These are phyloP conservation scores for Mrakia gelida DNA, from an alignment of 768 basidiomycete genomes.

Conservation along the genomic window DNA sequence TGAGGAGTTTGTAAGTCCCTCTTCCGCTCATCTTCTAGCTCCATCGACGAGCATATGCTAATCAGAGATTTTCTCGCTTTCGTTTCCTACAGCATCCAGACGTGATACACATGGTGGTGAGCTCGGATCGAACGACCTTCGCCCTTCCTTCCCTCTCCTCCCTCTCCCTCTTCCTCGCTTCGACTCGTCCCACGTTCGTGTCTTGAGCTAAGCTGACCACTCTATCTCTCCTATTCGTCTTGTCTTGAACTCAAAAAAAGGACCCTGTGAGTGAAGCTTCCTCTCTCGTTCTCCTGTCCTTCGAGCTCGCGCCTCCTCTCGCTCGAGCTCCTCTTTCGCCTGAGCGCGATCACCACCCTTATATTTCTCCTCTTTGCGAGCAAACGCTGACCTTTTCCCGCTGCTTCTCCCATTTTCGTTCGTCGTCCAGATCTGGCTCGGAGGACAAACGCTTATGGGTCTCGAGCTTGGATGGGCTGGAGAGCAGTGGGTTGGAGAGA, in stretches of 20 bases:
- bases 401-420: neutral
- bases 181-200: neutral
- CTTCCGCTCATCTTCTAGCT: neutral
- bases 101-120: conserved; percentile 46
- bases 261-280: conserved; percentile 20
- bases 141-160: neutral
- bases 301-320: neutral
- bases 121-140: neutral
- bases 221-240: neutral
- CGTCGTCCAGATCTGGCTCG: conserved; percentile 48
- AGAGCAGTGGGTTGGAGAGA: conserved; percentile 41
- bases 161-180: neutral
- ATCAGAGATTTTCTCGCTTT: neutral
- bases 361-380: neutral
- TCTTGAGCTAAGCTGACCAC: neutral
- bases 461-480: conserved; percentile 47
- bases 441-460: conserved; percentile 49
- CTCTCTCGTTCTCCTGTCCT: neutral
- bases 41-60: neutral
- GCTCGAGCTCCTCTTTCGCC: neutral
- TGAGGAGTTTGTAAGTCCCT: conserved; percentile 40
- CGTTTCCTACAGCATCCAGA: conserved; percentile 42
- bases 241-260: neutral
- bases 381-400: neutral
- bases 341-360: neutral